These are phyloP conservation scores for Botrytis cinerea DNA, from an alignment of 2,329 filamentous ascomycete genomes.

Conservation along the genomic window DNA sequence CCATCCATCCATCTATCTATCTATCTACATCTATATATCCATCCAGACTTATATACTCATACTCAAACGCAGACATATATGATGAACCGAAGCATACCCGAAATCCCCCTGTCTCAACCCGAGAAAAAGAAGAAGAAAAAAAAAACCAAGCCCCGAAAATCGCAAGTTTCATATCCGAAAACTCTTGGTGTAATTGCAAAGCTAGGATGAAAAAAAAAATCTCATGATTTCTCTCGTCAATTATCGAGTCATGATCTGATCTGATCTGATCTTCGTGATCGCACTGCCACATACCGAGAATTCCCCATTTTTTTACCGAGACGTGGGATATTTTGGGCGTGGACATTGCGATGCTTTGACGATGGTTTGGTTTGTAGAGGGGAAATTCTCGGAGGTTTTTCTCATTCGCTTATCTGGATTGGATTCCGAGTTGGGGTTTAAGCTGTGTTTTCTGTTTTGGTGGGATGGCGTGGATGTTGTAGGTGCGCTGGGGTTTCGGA, in stretches of 20 bases:
- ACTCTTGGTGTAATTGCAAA: background rate
- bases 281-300: background rate
- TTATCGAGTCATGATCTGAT: background rate
- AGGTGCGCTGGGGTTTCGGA: background rate
- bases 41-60: too few relatives aligned
- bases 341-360: background rate
- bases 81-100: background rate
- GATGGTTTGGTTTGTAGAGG: background rate
- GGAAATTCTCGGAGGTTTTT: background rate
- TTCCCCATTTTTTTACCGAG: constrained; percentile 2
- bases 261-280: background rate
- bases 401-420: background rate
- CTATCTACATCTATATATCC: background rate
- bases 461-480: background rate
- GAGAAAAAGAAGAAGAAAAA: background rate
- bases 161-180: background rate
- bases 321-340: background rate
- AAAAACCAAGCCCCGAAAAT: background rate
- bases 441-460: background rate
- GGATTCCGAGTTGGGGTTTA: background rate
- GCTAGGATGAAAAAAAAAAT: background rate
- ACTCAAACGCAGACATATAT: background rate
- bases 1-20: background rate
- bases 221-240: background rate
- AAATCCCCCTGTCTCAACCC: background rate